Evolutionary conservation across 2,329 filamentous ascomycete genomes (phyloP).

Genomic region (Westerdykella aurantiaca): DNA sequence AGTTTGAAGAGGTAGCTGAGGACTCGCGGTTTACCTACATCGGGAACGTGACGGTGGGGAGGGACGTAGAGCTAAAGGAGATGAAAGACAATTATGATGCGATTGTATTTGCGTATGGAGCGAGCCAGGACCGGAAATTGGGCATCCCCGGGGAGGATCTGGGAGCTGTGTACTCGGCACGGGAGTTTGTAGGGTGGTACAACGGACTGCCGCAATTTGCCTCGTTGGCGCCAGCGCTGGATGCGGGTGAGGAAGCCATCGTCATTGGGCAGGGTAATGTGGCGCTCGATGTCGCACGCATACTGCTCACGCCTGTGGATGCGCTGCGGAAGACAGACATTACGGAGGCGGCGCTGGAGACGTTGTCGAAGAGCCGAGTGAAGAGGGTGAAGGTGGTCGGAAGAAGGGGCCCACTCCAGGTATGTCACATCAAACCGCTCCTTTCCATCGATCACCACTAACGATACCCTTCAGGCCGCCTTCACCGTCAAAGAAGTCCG

Average conservation of each 20-base stretch:
- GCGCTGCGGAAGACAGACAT: conserved; percentile 79
- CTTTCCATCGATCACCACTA: neutral
- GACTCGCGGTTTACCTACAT: conserved; percentile 83
- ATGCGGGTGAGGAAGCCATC: conserved; percentile 71
- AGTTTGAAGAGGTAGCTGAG: conserved; percentile 80
- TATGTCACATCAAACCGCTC: conserved; percentile 24
- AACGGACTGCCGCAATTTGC: conserved; percentile 86
- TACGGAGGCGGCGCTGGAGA: conserved; percentile 72
- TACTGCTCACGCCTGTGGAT: conserved; percentile 72
- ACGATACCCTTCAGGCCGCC: conserved; percentile 58
- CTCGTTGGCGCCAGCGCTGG: conserved; percentile 65
- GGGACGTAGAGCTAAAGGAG: conserved; percentile 58
- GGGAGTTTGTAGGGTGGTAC: conserved; percentile 97
- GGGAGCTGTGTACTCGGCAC: conserved; percentile 74
- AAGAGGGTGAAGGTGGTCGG: conserved; percentile 83
- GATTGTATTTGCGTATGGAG: conserved; percentile 87
- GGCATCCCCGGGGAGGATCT: conserved; percentile 75
- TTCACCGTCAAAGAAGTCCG: conserved; percentile 94
- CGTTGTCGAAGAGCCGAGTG: conserved; percentile 65
- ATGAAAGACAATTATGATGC: conserved; percentile 84
- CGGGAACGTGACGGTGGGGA: conserved; percentile 79
- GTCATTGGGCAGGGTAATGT: conserved; percentile 96
- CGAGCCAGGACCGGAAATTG: conserved; percentile 73
- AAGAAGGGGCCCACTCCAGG: conserved; percentile 81
- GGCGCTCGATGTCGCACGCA: conserved; percentile 85